Conservation (phyloP, 371 early-diverging fungal species). For the Batkoa obscura region DNA sequence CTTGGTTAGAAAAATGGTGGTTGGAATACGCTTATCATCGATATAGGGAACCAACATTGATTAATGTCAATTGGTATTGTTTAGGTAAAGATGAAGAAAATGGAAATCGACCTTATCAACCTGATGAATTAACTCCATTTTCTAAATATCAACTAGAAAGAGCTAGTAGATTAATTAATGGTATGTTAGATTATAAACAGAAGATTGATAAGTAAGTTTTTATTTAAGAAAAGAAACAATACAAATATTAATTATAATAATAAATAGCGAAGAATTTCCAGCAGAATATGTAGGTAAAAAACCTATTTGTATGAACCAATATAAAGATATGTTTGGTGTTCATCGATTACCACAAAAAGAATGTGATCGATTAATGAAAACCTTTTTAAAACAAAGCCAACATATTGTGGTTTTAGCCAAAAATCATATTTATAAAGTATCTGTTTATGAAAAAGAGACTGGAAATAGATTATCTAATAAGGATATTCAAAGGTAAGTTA, state of each 20-base stretch:
- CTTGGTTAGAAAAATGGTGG: slow-evolving; percentile 88
- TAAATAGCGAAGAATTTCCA: slow-evolving; percentile 21
- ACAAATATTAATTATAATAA: not conserved
- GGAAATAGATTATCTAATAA: slow-evolving; percentile 24
- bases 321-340: slow-evolving; percentile 48
- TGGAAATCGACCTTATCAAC: slow-evolving; percentile 24
- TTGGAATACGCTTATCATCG: slow-evolving; percentile 65
- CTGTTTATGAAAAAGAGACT: slow-evolving; percentile 24
- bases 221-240: not conserved
- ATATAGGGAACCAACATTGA: slow-evolving; percentile 70
- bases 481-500: slow-evolving; percentile 48
- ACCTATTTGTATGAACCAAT: slow-evolving; percentile 72
- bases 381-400: slow-evolving; percentile 3
- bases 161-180: slow-evolving; percentile 59
- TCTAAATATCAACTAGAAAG: slow-evolving; percentile 63
- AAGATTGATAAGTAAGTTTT: slow-evolving; percentile 29
- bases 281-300: slow-evolving; percentile 28
- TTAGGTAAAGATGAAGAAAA: slow-evolving; percentile 37
- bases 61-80: slow-evolving; percentile 84
- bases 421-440: slow-evolving; percentile 60
- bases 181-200: slow-evolving; percentile 51
- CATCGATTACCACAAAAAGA: slow-evolving; percentile 51
- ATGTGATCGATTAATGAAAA: too few species aligned
- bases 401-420: slow-evolving; percentile 52
- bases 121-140: slow-evolving; percentile 21